Evolutionary conservation across 192 early-diverging fungal species (phyloP).

Genomic region (Backusella liffmaniae): DNA sequence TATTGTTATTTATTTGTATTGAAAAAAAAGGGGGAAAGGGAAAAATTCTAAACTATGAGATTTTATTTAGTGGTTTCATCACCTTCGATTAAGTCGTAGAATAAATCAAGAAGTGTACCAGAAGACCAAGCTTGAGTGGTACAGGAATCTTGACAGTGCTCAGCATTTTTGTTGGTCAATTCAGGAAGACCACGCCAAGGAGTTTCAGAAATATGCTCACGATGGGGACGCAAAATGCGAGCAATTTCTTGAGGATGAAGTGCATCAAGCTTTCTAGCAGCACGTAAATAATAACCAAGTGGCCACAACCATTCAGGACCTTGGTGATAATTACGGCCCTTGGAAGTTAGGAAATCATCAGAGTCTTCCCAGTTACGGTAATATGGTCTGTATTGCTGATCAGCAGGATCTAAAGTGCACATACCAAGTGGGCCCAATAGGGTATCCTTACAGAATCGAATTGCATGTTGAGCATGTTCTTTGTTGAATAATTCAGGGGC

Average conservation of each 20-base stretch:
- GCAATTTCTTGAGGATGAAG: constrained; percentile 51
- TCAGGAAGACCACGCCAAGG: constrained; percentile 94
- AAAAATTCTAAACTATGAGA: not conserved
- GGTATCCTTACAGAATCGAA: constrained; percentile 65
- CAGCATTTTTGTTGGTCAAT: constrained; percentile 88
- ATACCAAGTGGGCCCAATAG: constrained; percentile 89
- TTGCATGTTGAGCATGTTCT: constrained; percentile 67
- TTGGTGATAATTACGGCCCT: constrained; percentile 98
- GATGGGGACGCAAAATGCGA: constrained; percentile 73
- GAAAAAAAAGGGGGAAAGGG: not conserved
- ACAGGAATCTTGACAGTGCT: constrained; percentile 79
- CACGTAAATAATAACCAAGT: constrained; percentile 86
- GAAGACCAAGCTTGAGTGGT: constrained; percentile 94
- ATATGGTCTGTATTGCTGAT: constrained; percentile 89
- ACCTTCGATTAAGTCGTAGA: constrained; percentile 40
- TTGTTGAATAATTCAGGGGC: constrained; percentile 93
- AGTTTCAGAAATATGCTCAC: constrained; percentile 66
- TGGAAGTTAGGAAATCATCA: constrained; percentile 79
- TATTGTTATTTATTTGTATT: not conserved
- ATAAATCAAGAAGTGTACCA: constrained; percentile 70
- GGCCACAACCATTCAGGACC: constrained; percentile 97
- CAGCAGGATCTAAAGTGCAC: constrained; percentile 92
- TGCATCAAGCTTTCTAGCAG: constrained; percentile 72
- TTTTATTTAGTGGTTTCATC: not conserved
- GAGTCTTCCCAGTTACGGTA: constrained; percentile 95